Evolutionary conservation across 306 rosid genomes (phyloP), one percentile per base, ranked within the genome.

Genomic region (Cucurbita pepo): DNA sequence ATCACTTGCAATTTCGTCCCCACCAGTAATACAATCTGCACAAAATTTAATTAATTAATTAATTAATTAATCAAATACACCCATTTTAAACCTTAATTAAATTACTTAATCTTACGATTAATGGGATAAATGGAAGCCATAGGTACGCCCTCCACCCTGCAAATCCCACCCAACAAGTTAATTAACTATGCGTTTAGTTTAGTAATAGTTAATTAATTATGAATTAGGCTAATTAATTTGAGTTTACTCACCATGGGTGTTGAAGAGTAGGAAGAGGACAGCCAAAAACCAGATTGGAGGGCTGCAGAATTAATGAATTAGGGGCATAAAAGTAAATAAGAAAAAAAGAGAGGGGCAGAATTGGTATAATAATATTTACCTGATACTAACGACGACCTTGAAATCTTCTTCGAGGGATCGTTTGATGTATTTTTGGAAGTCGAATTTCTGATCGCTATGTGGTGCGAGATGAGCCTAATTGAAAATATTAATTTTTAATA

Each of bases 321-420:
- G 25, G 53, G 65, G 58, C 8, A n/a, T 58, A 10, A 37, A 1
- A 18, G 40, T 74, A 9, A 56, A 25, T 19, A 21, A 40, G 37
- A 22, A 30, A 45, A 0, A 7, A 56, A 1, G 15, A 44, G 11
- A 73, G 41, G 45, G 69, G 8, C n/a, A 0, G 11, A n/a, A 52
- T 52, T 18, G 62, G 15, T 10, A 71, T 10, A 15, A 71, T 5
- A 22, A 43, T 7, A 16, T 53, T 1, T 18, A 88, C 98, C 98
- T 90, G 81, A 94, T 91, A 72, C 89, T 94, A 38, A 94, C 99
- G 0, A 94, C 99, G 0, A 94, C 92, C 72, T 87, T 94, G 85
- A 94, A 94, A 60, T 94, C 99, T 80, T 94, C 97, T 51, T 94
- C 99, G 3, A 94, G 78, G 10, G 96, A 85, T 55, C 97, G 83